Base-by-base conservation (phyloP, 2,329 filamentous ascomycete species). In the Colletotrichum spaethianum region DNA sequence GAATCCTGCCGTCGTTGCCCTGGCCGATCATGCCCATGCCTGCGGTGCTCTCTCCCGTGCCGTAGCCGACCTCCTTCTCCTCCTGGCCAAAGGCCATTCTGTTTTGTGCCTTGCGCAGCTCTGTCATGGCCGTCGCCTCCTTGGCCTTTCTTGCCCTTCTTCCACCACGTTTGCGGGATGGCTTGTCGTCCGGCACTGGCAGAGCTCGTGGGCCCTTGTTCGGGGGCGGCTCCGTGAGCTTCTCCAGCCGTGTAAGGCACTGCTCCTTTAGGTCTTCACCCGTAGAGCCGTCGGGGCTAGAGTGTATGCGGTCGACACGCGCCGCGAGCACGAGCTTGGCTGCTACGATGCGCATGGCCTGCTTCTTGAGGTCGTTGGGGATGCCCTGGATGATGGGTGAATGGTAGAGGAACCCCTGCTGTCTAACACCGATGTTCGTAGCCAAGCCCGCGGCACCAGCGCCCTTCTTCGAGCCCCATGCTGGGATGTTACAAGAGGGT, bases 21-120 rank as follows among this genome's bases (percentile, higher is more conserved):
- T 94, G 92, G 0, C 96, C 96, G 74, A 99, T 95, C 96, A 98
- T 98, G 67, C 96, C 96, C 81, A 99, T 86, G 36, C 96, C 96
- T 72, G 92, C 92, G 0, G 95, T 97, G 67, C 90, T 90, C 76
- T 98, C 95, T 62, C 95, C 94, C 0, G 91, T 91, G 44, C 95
- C 96, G 80, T 97, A 98, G 40, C 95, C 96, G 1, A 96, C 92
- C 82, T 99, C 96, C 77, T 91, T 92, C 83, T 99, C 96, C 82
- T 98, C 96, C 80, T 97, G 96, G 70, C 95, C 95, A 79, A 99
- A 99, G 0, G 92, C 94, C 90, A 99, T 93, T 65, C 96, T 91
- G 84, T 99, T 99, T 83, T 98, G 96, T 5, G 95, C 95, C 82
- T 98, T 98, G 75, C 95, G 92, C 38, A 99, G 86, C 67, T 99